Conservation (phyloP, 345 rosid species). For the Lepidium didymum region DNA sequence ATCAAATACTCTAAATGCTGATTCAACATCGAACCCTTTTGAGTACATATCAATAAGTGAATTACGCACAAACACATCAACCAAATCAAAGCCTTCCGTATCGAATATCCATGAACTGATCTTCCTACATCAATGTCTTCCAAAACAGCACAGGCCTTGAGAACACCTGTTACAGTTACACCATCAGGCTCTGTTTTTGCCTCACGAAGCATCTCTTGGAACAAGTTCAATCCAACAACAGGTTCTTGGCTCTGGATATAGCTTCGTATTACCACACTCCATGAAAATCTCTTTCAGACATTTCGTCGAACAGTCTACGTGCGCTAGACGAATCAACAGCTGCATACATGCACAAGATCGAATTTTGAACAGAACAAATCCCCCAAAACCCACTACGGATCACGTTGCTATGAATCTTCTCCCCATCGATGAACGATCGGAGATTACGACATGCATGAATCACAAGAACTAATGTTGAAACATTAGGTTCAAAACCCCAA, state of each 20-base stretch:
- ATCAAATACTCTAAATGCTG: conserved; percentile 46
- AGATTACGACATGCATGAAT: conserved; percentile 37
- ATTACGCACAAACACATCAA: conserved; percentile 48
- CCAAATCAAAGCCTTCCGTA: conserved; percentile 35
- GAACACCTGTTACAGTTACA: conserved; percentile 39
- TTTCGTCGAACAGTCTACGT: conserved; percentile 61
- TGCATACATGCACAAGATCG: conserved; percentile 35
- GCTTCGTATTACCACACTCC: conserved; percentile 57
- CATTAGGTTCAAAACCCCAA: conserved; percentile 49
- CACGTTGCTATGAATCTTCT: conserved; percentile 38
- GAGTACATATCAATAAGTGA: conserved; percentile 67
- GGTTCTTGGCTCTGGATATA: conserved; percentile 40
- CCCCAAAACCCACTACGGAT: conserved; percentile 43
- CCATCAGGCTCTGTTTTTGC: conserved; percentile 42
- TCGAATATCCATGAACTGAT: conserved; percentile 43
- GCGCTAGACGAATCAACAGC: conserved; percentile 32
- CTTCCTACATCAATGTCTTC: conserved; percentile 38
- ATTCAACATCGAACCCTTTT: conserved; percentile 35
- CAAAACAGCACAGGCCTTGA: conserved; percentile 46
- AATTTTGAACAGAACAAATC: conserved; percentile 46
- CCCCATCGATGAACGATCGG: conserved; percentile 15
- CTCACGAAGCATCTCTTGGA: conserved; percentile 41
- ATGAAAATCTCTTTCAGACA: conserved; percentile 53
- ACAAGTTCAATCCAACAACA: conserved; percentile 36
- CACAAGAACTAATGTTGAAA: conserved; percentile 52